phyloP scores from a whole-genome alignment of 805 yeast species.

The Candida andamanensis region DNA sequence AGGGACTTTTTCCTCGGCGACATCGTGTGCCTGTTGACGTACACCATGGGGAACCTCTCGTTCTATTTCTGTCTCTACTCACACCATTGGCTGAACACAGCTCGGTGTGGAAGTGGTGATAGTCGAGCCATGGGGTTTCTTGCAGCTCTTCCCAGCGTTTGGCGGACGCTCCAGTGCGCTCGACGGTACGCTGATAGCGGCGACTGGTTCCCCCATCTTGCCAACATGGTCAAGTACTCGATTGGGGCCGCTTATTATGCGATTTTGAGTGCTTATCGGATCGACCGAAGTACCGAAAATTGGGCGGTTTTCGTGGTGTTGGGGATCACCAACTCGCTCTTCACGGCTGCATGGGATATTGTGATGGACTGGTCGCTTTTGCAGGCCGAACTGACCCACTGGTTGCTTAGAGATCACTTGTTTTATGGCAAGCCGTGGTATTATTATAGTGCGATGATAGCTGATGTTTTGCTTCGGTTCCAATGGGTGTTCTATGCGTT shows the following conservation, averaged over 20 bases:
- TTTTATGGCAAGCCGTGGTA: slow-evolving; percentile 51
- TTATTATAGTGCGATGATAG: slow-evolving; percentile 64
- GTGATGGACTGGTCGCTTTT: slow-evolving; percentile 94
- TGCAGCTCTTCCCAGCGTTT: slow-evolving; percentile 76
- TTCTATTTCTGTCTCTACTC: slow-evolving; percentile 82
- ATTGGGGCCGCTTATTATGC: slow-evolving; percentile 65
- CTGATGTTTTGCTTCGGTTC: slow-evolving; percentile 72
- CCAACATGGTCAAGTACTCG: slow-evolving; percentile 76
- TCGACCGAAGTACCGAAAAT: slow-evolving; percentile 37
- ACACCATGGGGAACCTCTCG: slow-evolving; percentile 79
- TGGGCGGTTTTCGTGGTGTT: slow-evolving; percentile 64
- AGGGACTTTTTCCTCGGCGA: slow-evolving; percentile 93
- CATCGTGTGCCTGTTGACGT: slow-evolving; percentile 81
- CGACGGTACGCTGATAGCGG: slow-evolving; percentile 91
- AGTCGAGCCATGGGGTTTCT: slow-evolving; percentile 81
- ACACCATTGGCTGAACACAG: slow-evolving; percentile 61
- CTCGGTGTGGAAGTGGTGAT: slow-evolving; percentile 67
- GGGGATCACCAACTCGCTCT: slow-evolving; percentile 68
- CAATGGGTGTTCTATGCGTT: slow-evolving; percentile 90
- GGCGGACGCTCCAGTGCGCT: slow-evolving; percentile 87
- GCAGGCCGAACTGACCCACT: slow-evolving; percentile 56
- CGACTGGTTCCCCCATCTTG: slow-evolving; percentile 94
- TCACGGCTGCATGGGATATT: slow-evolving; percentile 79
- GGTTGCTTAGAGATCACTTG: slow-evolving; percentile 64
- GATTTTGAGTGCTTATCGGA: slow-evolving; percentile 73